A percentile compares a stretch with the other conserved stretches of the same genome.
Conservation (phyloP, 2,329 filamentous ascomycete genomes). For the Fusarium sp. region DNA sequence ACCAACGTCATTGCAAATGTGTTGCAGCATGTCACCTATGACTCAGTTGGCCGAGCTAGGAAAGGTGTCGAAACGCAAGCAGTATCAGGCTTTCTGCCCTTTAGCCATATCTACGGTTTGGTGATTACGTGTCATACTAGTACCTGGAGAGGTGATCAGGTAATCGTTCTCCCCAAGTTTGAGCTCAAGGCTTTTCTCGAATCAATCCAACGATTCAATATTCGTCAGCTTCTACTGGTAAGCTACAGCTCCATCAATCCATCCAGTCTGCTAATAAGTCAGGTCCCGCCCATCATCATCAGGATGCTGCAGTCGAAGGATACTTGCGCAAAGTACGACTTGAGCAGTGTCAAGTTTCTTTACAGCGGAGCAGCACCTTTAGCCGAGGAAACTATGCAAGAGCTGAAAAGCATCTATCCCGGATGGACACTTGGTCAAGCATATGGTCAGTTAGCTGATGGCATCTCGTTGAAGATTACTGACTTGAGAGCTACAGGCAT, state of each 20-base stretch:
- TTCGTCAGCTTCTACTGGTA: conserved; percentile 70
- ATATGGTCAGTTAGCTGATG: background rate
- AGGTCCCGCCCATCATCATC: conserved; percentile 65
- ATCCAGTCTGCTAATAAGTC: background rate
- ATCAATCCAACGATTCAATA: conserved; percentile 75
- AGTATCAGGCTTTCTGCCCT: conserved; percentile 74
- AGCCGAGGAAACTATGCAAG: conserved; percentile 74
- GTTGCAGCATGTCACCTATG: background rate
- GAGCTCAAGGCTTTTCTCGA: conserved; percentile 73
- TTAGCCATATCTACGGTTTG: conserved; percentile 83
- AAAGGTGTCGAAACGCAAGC: background rate
- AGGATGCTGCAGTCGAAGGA: background rate
- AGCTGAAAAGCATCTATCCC: background rate
- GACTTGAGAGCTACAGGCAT: background rate
- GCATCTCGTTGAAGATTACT: background rate
- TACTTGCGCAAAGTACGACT: conserved; percentile 3
- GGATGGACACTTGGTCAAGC: conserved; percentile 57
- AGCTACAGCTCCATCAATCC: background rate
- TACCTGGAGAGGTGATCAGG: conserved; percentile 68
- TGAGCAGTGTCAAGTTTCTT: conserved; percentile 7
- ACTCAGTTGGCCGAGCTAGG: background rate
- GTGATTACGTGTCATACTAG: conserved; percentile 78
- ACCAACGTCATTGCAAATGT: background rate
- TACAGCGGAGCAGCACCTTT: conserved; percentile 71
- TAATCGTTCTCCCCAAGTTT: conserved; percentile 79